Conservation (phyloP, 352 stramenopile species). For the Phytophthora citrophthora region DNA sequence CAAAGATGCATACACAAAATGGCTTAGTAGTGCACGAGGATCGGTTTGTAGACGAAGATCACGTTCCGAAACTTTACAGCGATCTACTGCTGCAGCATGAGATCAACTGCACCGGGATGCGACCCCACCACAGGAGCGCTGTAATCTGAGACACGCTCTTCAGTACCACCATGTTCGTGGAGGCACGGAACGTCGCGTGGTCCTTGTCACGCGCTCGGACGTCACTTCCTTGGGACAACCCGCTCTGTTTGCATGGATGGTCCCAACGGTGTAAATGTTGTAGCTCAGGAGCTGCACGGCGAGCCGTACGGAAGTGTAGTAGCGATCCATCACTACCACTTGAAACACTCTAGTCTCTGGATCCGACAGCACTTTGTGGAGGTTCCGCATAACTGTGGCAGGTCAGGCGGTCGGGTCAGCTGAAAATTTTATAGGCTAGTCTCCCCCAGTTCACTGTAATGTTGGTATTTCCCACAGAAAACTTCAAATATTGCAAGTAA, state of each 20-base stretch:
- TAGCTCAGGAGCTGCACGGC: constrained; percentile 18
- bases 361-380: background rate
- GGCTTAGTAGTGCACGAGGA: background rate
- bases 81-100: background rate
- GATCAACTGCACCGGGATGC: background rate
- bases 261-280: constrained; percentile 16
- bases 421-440: constrained; percentile 1
- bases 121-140: constrained; percentile 3
- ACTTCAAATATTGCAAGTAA: constrained; percentile 9
- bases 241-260: background rate
- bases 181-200: background rate
- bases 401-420: constrained; percentile 20
- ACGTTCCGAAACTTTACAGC: constrained; percentile 8
- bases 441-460: constrained; percentile 4
- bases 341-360: constrained; percentile 1
- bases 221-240: constrained; percentile 2
- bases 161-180: background rate
- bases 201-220: background rate
- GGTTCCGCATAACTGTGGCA: constrained; percentile 13
- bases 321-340: constrained; percentile 16
- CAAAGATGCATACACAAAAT: constrained; percentile 3
- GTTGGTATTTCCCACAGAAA: constrained; percentile 15
- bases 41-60: background rate
- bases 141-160: constrained; percentile 1
- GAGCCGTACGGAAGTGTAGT: constrained; percentile 24